Conservation (phyloP, 2,329 filamentous ascomycete genomes). For the Dryadomyces sulphureus region DNA sequence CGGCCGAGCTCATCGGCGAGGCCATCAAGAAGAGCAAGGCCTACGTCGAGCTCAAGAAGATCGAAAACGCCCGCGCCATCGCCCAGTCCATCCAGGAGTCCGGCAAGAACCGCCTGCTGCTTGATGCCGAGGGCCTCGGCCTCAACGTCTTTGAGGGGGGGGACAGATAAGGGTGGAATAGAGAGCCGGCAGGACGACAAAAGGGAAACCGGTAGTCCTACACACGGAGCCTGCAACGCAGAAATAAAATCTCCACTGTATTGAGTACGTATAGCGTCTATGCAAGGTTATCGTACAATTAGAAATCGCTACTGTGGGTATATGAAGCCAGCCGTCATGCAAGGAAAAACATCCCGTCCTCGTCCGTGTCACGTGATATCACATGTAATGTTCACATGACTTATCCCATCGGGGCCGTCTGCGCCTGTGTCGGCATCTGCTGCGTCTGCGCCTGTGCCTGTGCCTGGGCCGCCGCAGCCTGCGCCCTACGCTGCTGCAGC, state of each 20-base stretch:
- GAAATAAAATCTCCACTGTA: not conserved
- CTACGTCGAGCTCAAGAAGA: constrained; percentile 94
- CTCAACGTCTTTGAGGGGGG: constrained; percentile 60
- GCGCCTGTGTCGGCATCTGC: not conserved
- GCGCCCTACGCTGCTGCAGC: constrained; percentile 8
- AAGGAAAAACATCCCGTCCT: not conserved
- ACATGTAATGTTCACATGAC: not conserved
- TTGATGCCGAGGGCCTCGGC: constrained; percentile 81
- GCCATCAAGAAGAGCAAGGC: constrained; percentile 99
- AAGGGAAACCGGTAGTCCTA: not conserved
- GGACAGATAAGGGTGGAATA: constrained; percentile 18
- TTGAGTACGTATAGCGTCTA: not conserved
- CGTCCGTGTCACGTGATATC: not conserved
- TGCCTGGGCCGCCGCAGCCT: constrained; percentile 2
- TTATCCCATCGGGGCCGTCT: constrained; percentile 3
- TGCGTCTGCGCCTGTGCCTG: not conserved
- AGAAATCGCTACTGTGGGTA: constrained; percentile 2
- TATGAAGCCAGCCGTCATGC: not conserved
- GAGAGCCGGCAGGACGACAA: not conserved
- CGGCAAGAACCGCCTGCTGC: constrained; percentile 83
- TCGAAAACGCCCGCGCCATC: constrained; percentile 87
- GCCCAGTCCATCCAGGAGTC: constrained; percentile 76
- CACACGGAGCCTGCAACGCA: not conserved
- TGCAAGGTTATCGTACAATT: not conserved
- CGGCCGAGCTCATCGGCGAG: constrained; percentile 93